Evolutionary conservation across 2,329 filamentous ascomycete genomes (phyloP), one percentile per base, ranked within the genome.

Genomic region (Ophiostoma tasmaniense): DNA sequence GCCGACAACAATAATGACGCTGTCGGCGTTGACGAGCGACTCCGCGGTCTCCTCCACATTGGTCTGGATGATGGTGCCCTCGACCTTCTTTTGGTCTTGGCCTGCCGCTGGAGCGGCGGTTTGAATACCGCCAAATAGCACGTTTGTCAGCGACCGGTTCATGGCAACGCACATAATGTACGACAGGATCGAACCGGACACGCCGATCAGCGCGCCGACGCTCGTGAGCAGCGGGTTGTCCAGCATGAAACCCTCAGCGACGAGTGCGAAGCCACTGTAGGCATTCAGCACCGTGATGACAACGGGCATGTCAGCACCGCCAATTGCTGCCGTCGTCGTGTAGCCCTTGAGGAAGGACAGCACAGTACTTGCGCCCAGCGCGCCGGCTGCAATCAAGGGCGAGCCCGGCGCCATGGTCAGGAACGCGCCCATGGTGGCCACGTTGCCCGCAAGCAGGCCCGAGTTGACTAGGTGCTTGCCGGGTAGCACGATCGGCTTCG

Each of bases 271-370:
- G 14, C 93, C 93, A 65, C 91, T 94, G 76, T 96, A 96, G 0
- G 92, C 92, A 74, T 96, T 97, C 25, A 97, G 80, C 0, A 96
- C 92, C 0, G 92, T 96, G 72, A 96, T 96, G 39, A 95, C 91
- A 5, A 96, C 92, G 79, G 87, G 92, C 92, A 96, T 96, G 75
- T 97, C 93, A 14, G 92, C 92, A n/a, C 92, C 93, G 28, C 93
- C 93, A 75, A 97, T 96, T 0, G 91, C 91, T 1, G 92, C 85
- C 0, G 93, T 96, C 0, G 92, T 96, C 0, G 92, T 96, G 75
- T 87, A 96, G 8, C 93, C 93, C 77, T 96, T 94, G 71, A 90
- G 80, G 77, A 96, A 96, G 71, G 90, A 93, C 30, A 97, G 81
- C 0, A 86, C 81, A 0, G 92, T 88, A 76, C 91, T 96, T 55